Percentiles rank a stretch among this genome's conserved stretches.
These are phyloP conservation scores for Dothiorella sarmentorum DNA, from an alignment of 2,329 filamentous ascomycete genomes.

Conservation along the genomic window DNA sequence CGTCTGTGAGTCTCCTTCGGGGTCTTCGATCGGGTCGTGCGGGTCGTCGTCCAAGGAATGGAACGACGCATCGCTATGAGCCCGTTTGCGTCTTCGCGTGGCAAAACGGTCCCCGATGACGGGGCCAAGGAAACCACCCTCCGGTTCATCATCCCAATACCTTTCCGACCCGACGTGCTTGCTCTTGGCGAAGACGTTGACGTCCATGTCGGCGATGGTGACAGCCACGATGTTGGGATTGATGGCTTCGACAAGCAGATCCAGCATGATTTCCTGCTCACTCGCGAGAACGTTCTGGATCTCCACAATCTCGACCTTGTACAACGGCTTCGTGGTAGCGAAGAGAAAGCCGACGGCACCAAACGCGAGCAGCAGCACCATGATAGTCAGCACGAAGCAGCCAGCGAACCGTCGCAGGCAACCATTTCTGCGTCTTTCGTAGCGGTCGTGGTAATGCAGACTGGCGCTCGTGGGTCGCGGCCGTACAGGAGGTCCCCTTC, in stretches of 20 bases:
- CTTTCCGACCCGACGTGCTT: slow-evolving; percentile 69
- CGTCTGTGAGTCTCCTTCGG: slow-evolving; percentile 65
- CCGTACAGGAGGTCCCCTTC: slow-evolving; percentile 50
- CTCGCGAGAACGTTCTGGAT: slow-evolving; percentile 90
- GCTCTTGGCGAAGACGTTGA: slow-evolving; percentile 93
- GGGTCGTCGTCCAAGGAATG: slow-evolving; percentile 48
- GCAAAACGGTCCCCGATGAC: background rate
- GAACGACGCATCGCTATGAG: background rate
- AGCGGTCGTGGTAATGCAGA: slow-evolving; percentile 69
- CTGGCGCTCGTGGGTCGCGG: slow-evolving; percentile 52
- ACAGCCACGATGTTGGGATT: slow-evolving; percentile 94
- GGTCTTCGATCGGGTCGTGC: slow-evolving; percentile 62
- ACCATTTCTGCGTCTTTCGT: slow-evolving; percentile 55
- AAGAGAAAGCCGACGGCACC: slow-evolving; percentile 86
- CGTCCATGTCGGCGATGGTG: slow-evolving; percentile 77
- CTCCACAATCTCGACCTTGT: slow-evolving; percentile 71
- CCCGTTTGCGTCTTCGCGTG: background rate
- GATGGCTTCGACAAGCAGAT: slow-evolving; percentile 79
- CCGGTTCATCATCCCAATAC: slow-evolving; percentile 40
- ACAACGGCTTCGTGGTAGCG: slow-evolving; percentile 83
- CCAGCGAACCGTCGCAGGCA: slow-evolving; percentile 76
- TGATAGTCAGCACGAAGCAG: slow-evolving; percentile 77
- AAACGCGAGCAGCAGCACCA: slow-evolving; percentile 78
- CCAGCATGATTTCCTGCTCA: slow-evolving; percentile 92
- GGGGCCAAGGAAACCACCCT: slow-evolving; percentile 17